A percentile compares a stretch with the other conserved stretches of the same genome.
Evolutionary conservation across 2,329 filamentous ascomycete species (phyloP).

Genomic region (Penicillium sp.): DNA sequence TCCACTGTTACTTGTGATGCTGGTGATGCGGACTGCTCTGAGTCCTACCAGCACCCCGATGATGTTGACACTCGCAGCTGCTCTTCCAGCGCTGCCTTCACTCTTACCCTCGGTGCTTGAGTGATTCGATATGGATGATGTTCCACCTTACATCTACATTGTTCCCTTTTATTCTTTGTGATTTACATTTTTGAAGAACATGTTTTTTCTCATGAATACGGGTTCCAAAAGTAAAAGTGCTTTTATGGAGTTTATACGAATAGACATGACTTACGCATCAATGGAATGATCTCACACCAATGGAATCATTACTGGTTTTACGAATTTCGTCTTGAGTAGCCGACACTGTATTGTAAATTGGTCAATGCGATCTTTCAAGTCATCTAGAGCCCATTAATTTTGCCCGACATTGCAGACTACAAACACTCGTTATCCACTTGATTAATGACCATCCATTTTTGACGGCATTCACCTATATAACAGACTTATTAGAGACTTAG

Average conservation of each 20-base stretch:
- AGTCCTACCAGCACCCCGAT: constrained; percentile 31
- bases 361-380: no score
- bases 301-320: no score
- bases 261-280: neutral
- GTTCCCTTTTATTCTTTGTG: neutral
- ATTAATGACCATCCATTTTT: no score
- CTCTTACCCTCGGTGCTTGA: constrained; percentile 39
- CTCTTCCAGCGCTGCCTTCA: constrained; percentile 22
- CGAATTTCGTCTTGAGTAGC: no score
- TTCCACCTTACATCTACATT: constrained; percentile 3
- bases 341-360: no score
- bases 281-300: neutral
- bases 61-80: constrained; percentile 31
- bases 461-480: no score
- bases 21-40: constrained; percentile 24
- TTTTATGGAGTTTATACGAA: neutral
- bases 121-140: neutral
- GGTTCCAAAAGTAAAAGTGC: neutral
- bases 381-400: no score
- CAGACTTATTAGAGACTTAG: no score
- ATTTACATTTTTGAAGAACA: constrained; percentile 5
- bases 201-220: neutral
- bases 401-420: no score
- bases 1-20: constrained; percentile 24
- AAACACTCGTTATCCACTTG: no score